Evolutionary conservation across 768 basidiomycete genomes (phyloP).

Genomic region (Coprinopsis sp.): DNA sequence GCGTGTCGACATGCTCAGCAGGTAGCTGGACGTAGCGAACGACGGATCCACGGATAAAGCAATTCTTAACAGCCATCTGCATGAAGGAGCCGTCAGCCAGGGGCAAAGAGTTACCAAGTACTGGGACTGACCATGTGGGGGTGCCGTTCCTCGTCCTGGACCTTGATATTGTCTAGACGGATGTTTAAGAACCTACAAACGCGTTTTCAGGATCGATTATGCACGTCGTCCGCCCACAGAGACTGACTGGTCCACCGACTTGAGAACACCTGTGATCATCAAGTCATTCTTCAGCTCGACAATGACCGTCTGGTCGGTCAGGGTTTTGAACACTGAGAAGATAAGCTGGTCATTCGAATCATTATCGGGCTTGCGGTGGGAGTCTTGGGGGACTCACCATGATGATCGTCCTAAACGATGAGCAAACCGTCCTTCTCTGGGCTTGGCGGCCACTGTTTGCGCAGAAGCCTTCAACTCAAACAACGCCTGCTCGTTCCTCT

Average conservation of each 20-base stretch:
- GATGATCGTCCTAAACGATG: not conserved
- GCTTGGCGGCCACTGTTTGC: too few species aligned
- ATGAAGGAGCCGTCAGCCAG: not conserved
- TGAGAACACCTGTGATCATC: slow-evolving; percentile 90
- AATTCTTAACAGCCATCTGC: slow-evolving; percentile 98
- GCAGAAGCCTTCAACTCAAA: too few species aligned
- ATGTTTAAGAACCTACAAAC: slow-evolving; percentile 84
- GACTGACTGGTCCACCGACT: slow-evolving; percentile 94
- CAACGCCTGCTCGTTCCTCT: too few species aligned
- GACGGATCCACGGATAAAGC: slow-evolving; percentile 97
- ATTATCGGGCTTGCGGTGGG: not conserved
- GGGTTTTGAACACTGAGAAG: slow-evolving; percentile 98
- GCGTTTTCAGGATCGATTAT: slow-evolving; percentile 2
- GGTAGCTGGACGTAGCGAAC: slow-evolving; percentile 97
- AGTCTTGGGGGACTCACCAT: not conserved
- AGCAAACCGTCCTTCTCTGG: too few species aligned
- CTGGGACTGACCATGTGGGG: slow-evolving; percentile 83
- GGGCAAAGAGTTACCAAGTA: not conserved
- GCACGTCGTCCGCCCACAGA: slow-evolving; percentile 16
- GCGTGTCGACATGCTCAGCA: slow-evolving; percentile 90
- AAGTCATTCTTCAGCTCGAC: slow-evolving; percentile 99
- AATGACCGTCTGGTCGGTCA: slow-evolving; percentile 94
- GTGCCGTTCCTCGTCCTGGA: slow-evolving; percentile 87
- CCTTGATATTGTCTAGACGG: slow-evolving; percentile 88
- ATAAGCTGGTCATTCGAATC: slow-evolving; percentile 55